Evolutionary conservation across 1,139 yeast genomes (phyloP).

Genomic region (Blastobotrys illinoisensis): DNA sequence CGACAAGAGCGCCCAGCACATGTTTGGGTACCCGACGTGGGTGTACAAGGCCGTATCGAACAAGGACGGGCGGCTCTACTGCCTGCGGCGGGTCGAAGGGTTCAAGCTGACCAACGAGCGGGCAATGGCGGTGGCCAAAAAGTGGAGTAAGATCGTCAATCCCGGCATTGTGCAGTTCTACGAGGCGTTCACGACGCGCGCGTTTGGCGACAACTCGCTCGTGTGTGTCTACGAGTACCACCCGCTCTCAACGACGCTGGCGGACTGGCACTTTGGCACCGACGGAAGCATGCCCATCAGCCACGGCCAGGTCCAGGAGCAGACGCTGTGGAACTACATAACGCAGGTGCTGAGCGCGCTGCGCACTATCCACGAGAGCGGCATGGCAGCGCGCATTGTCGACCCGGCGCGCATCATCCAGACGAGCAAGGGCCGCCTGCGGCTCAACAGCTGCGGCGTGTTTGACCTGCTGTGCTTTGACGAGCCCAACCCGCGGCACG

Average conservation of each 20-base stretch:
- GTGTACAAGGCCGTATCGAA: constrained; percentile 78
- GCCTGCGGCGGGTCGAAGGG: constrained; percentile 66
- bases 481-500: constrained; percentile 25
- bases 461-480: constrained; percentile 56
- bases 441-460: constrained; percentile 67
- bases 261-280: constrained; percentile 45
- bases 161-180: constrained; percentile 62
- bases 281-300: constrained; percentile 2
- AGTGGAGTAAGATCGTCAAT: constrained; percentile 45
- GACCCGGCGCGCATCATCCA: constrained; percentile 67
- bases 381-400: constrained; percentile 58
- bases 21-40: constrained; percentile 58
- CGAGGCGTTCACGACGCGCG: constrained; percentile 84
- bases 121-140: constrained; percentile 44
- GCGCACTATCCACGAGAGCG: constrained; percentile 53
- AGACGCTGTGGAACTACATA: constrained; percentile 64
- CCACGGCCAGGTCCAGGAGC: constrained; percentile 30
- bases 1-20: constrained; percentile 44
- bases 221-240: constrained; percentile 61
- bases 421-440: constrained; percentile 63
- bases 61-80: constrained; percentile 71
- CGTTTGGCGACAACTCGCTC: constrained; percentile 69
- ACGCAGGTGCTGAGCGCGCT: constrained; percentile 70
- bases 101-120: constrained; percentile 57
- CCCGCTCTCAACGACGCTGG: constrained; percentile 57